Base-by-base conservation (phyloP, 2,329 filamentous ascomycete genomes). In the Colletotrichum spinosum region DNA sequence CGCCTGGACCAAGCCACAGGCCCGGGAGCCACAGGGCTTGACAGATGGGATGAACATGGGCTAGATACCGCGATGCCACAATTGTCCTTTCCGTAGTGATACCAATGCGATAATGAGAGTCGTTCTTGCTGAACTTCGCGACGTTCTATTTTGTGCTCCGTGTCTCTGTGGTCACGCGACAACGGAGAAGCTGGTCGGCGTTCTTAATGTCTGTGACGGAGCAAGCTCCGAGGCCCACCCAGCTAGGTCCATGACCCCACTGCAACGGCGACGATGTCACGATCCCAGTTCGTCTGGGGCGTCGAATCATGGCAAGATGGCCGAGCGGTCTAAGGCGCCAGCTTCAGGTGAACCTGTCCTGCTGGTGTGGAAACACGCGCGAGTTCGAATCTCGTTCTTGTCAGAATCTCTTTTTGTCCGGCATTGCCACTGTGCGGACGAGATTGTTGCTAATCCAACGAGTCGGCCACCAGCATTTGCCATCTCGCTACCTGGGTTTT, bases 251-350 rank as follows among this genome's bases (percentile, higher is more conserved):
- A 41, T 57, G 2, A 42, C 37, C 4, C 17, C 37, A 11, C 37
- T 50, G 55, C 34, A 1, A 6, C 48, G n/a, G 15, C n/a, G 4
- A 3, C 42, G 10, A 42, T 34, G 48, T 35, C 46, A 57, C 54
- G 39, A 51, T 46, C n/a, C 39, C 17, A 17, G 25, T 0, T 3
- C 8, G 42, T 34, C 42, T 25, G 25, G 46, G 35, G 37, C 55
- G 37, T 46, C 25, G 13, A 25, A 38, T 17, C 9, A 44, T 49
- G 60, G 60, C 60, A 59, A 63, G 60, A 63, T 59, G 60, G 49
- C 60, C 60, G 60, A 63, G 60, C 60, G 60, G 60, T 63, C 55
- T 63, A 54, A 63, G 60, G 60, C 60, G 60, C 60, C 49, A 63
- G 60, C 55, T 63, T 63, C 60, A 63, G 60, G 60, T 52, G 10